A percentile compares a stretch with the other conserved stretches of the same genome.
These are phyloP conservation scores for Euphorbia pulcherrima DNA, from an alignment of 345 rosid species.

Conservation along the genomic window DNA sequence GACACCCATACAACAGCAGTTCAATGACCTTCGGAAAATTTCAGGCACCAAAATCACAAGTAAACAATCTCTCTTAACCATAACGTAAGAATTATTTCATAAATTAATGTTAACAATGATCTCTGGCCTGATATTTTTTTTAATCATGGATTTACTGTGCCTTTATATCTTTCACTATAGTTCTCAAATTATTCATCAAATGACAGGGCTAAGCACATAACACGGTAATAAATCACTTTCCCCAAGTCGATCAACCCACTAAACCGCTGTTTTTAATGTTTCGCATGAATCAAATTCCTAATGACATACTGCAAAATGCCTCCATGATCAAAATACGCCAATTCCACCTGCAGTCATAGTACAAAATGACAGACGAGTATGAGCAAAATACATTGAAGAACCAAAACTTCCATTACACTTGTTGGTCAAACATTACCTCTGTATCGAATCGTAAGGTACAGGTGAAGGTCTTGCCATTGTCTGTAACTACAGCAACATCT, in stretches of 20 bases:
- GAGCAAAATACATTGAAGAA: neutral
- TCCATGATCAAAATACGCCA: slow-evolving; percentile 60
- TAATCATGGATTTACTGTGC: neutral
- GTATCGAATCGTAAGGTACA: slow-evolving; percentile 71
- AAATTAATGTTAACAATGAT: neutral
- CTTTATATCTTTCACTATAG: neutral
- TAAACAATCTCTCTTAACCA: neutral
- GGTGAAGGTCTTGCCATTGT: slow-evolving; percentile 68
- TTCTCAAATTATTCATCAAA: slow-evolving; percentile 10
- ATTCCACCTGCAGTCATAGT: slow-evolving; percentile 25
- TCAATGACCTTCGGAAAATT: no score
- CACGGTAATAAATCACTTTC: neutral
- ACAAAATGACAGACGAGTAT: neutral
- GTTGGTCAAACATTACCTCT: slow-evolving; percentile 44
- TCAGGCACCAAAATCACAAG: neutral
- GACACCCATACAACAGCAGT: no score
- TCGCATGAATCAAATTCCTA: slow-evolving; percentile 44
- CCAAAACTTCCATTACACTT: neutral
- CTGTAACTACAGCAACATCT: slow-evolving; percentile 62
- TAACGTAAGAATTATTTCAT: no score
- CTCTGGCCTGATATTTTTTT: neutral
- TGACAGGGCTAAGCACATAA: neutral
- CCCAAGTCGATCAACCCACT: neutral
- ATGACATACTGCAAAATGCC: slow-evolving; percentile 61
- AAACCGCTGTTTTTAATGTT: slow-evolving; percentile 22